phyloP scores from a whole-genome alignment of 495 filamentous ascomycete genomes.

The Hypoxylon lenormandii region DNA sequence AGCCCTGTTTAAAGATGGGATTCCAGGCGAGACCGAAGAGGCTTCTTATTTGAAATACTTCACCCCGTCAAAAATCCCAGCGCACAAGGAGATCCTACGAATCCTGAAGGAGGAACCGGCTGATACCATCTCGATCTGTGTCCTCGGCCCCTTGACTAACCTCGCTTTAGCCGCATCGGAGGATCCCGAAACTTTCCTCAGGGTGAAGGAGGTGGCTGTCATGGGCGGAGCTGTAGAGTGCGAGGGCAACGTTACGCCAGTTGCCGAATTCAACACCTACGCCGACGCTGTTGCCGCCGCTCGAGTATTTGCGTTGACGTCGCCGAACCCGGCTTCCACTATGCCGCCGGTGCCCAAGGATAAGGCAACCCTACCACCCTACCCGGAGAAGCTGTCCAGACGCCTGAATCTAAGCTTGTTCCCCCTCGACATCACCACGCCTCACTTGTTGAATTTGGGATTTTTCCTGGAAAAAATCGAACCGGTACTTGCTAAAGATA shows the following conservation, averaged over 20 bases:
- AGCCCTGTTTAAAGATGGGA: slow-evolving; percentile 75
- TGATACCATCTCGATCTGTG: slow-evolving; percentile 88
- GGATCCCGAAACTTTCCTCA: slow-evolving; percentile 86
- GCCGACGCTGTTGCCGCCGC: slow-evolving; percentile 87
- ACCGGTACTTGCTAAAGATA: slow-evolving; percentile 64
- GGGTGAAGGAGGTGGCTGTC: slow-evolving; percentile 89
- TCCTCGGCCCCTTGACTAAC: slow-evolving; percentile 90
- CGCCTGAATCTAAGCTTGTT: slow-evolving; percentile 81
- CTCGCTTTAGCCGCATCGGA: slow-evolving; percentile 86
- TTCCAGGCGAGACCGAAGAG: slow-evolving; percentile 55
- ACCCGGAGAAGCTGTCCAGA: slow-evolving; percentile 73
- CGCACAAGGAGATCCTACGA: slow-evolving; percentile 86
- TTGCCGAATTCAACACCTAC: slow-evolving; percentile 85
- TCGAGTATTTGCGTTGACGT: slow-evolving; percentile 88
- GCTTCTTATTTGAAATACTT: slow-evolving; percentile 68
- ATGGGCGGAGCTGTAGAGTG: slow-evolving; percentile 91
- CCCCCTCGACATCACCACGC: slow-evolving; percentile 87
- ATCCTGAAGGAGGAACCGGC: slow-evolving; percentile 79
- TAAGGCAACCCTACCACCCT: slow-evolving; percentile 66
- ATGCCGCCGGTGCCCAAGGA: slow-evolving; percentile 71
- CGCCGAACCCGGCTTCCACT: slow-evolving; percentile 72
- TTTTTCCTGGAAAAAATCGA: slow-evolving; percentile 69
- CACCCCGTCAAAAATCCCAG: slow-evolving; percentile 74
- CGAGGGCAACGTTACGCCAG: slow-evolving; percentile 83
- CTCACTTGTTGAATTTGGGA: slow-evolving; percentile 73